A percentile compares a stretch with the other conserved stretches of the same genome.
phyloP scores from a whole-genome alignment of 768 basidiomycete genomes.

The Gloeopeniophorella convolvens region DNA sequence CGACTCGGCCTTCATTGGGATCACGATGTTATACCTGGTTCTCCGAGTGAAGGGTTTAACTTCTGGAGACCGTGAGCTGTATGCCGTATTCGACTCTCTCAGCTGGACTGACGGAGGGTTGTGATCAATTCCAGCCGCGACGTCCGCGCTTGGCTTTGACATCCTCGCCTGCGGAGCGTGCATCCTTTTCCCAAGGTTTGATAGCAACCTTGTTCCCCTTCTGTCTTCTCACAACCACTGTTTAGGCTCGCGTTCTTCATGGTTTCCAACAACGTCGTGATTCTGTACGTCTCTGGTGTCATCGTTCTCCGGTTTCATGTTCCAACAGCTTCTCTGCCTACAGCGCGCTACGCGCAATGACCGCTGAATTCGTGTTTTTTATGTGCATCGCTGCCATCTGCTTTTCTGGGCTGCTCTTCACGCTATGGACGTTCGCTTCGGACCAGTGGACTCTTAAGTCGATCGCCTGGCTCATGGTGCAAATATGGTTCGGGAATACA shows the following conservation, averaged over 20 bases:
- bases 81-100: background rate
- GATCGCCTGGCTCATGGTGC: slow-evolving; percentile 80
- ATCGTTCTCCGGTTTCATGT: background rate
- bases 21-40: slow-evolving; percentile 62
- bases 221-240: background rate
- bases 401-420: slow-evolving; percentile 70
- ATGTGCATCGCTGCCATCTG: slow-evolving; percentile 70
- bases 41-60: slow-evolving; percentile 61
- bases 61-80: slow-evolving; percentile 42
- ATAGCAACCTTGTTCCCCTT: background rate
- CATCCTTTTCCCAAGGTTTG: slow-evolving; percentile 74
- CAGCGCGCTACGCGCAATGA: slow-evolving; percentile 79
- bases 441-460: slow-evolving; percentile 37
- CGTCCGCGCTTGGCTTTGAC: slow-evolving; percentile 71
- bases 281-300: slow-evolving; percentile 46
- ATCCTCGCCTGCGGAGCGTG: slow-evolving; percentile 80
- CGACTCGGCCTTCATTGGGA: slow-evolving; percentile 64
- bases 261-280: slow-evolving; percentile 69
- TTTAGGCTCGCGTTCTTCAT: slow-evolving; percentile 71
- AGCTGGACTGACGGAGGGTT: background rate
- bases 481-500: slow-evolving; percentile 83
- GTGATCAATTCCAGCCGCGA: background rate
- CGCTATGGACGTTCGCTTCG: slow-evolving; percentile 45
- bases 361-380: slow-evolving; percentile 72
- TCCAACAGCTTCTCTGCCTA: background rate